Base-by-base conservation (phyloP, 2,329 filamentous ascomycete genomes). In the Chaetomium strumarium region DNA sequence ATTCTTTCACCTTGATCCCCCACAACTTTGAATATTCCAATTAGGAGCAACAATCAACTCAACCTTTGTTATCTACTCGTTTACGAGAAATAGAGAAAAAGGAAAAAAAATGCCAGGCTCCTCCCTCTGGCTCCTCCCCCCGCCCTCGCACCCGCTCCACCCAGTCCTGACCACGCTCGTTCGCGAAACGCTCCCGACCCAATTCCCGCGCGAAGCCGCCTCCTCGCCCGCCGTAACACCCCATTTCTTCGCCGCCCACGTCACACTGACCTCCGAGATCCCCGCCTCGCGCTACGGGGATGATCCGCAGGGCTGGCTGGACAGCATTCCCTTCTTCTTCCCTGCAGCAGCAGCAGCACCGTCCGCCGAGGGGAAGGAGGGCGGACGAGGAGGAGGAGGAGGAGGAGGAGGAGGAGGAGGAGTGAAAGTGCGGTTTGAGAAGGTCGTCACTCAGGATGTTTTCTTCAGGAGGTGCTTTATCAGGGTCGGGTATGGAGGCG, bases 61-160 rank as follows among this genome's bases (percentile, higher is more conserved):
- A 34, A 34, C 5, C 33, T 10, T 5, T 12, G 14, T 3, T 14
- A 33, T 14, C 10, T 14, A 34, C 33, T 4, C 4, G 12, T 24
- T 24, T 7, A 4, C 24, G 20, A 37, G 10, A 10, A 47, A 30
- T 12, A 41, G 41, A 24, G 2, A 42, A 46, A 43, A 34, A 5
- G 16, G 34, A 33, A 39, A 31, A 43, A 59, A 57, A 40, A 67
- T 67, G 66, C 60, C 66, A 13, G 65, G 64, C 51, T 66, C 63
- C 7, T 67, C 65, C 6, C 63, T 68, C 42, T 68, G 66, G 66
- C 63, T 68, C 13, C 55, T 66, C 19, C 66, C 66, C 5, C 63
- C 63, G 1, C 48, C 58, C 0, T 43, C 58, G 40, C 41, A 63
- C 46, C 60, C 62, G 14, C 51, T 65, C 36, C 56, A 63, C 46